These are phyloP conservation scores for Rhizopogon parksii DNA, from an alignment of 1,284 basidiomycete species.

Conservation along the genomic window DNA sequence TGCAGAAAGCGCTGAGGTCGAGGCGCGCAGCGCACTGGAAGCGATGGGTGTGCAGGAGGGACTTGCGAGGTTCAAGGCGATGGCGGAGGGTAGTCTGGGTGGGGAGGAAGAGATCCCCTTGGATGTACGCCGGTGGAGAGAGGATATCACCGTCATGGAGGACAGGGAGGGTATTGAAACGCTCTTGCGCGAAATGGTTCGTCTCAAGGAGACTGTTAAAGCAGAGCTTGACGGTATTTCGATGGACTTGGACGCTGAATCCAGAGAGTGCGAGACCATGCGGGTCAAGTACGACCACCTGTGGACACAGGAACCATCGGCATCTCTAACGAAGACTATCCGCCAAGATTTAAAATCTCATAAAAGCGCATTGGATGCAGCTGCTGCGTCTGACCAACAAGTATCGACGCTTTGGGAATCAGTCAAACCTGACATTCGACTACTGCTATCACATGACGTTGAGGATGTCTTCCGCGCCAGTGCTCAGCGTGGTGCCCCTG, in stretches of 20 bases:
- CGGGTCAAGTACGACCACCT: constrained; percentile 81
- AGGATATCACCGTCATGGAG: constrained; percentile 67
- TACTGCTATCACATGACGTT: constrained; percentile 62
- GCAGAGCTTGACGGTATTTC: constrained; percentile 55
- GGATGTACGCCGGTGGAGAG: constrained; percentile 71
- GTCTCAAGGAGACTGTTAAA: constrained; percentile 56
- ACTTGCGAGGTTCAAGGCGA: constrained; percentile 69
- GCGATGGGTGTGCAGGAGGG: constrained; percentile 76
- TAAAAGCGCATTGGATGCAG: constrained; percentile 68
- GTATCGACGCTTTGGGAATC: constrained; percentile 71
- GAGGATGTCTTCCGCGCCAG: constrained; percentile 68
- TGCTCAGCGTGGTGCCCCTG: constrained; percentile 37
- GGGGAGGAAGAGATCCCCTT: constrained; percentile 67
- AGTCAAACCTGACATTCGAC: constrained; percentile 59
- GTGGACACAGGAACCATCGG: constrained; percentile 88
- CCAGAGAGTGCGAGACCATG: constrained; percentile 76
- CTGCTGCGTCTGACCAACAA: constrained; percentile 73
- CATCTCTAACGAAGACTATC: constrained; percentile 62
- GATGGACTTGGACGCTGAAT: constrained; percentile 70
- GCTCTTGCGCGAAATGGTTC: constrained; percentile 56
- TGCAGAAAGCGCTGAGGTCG: constrained; percentile 77
- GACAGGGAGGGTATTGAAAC: constrained; percentile 58
- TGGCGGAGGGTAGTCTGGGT: constrained; percentile 66
- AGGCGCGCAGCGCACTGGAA: constrained; percentile 76
- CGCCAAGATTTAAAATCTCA: constrained; percentile 82